Evolutionary conservation across 2,329 filamentous ascomycete genomes (phyloP).

Genomic region (Aspergillus sp.): DNA sequence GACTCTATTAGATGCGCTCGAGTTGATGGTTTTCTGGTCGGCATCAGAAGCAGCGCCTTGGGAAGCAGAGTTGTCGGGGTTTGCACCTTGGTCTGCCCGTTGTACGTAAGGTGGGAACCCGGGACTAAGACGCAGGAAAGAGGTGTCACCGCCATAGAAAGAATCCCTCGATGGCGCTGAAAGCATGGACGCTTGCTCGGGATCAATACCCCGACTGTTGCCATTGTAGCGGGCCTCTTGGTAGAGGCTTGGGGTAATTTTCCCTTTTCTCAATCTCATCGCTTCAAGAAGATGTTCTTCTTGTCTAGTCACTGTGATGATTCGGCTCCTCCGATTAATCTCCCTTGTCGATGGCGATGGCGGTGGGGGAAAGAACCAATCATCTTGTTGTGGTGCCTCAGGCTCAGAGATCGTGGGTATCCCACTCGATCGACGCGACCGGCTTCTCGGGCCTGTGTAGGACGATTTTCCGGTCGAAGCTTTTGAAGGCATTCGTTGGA

Average conservation of each 20-base stretch:
- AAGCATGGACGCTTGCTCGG: constrained; percentile 24
- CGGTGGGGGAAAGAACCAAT: constrained; percentile 16
- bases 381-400: constrained; percentile 9
- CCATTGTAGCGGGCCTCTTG: constrained; percentile 13
- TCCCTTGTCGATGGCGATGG: constrained; percentile 20
- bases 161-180: constrained; percentile 28
- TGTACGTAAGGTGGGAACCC: constrained; percentile 20
- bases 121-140: constrained; percentile 36
- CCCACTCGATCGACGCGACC: constrained; percentile 24
- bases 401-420: constrained; percentile 32
- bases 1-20: constrained; percentile 24
- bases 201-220: constrained; percentile 7
- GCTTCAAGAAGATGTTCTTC: constrained; percentile 50
- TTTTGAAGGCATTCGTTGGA: constrained; percentile 18
- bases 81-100: constrained; percentile 22
- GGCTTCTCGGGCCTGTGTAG: constrained; percentile 15
- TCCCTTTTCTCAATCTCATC: constrained; percentile 45
- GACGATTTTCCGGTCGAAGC: constrained; percentile 26
- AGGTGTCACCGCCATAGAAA: constrained; percentile 32
- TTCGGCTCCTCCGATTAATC: constrained; percentile 37
- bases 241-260: constrained; percentile 40
- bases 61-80: constrained; percentile 22
- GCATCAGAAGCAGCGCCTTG: constrained; percentile 27
- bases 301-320: constrained; percentile 51
- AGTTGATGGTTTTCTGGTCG: constrained; percentile 30